These are phyloP conservation scores for Blepharisma japonicum DNA, from an alignment of 73 alveolate genomes.

Conservation along the genomic window DNA sequence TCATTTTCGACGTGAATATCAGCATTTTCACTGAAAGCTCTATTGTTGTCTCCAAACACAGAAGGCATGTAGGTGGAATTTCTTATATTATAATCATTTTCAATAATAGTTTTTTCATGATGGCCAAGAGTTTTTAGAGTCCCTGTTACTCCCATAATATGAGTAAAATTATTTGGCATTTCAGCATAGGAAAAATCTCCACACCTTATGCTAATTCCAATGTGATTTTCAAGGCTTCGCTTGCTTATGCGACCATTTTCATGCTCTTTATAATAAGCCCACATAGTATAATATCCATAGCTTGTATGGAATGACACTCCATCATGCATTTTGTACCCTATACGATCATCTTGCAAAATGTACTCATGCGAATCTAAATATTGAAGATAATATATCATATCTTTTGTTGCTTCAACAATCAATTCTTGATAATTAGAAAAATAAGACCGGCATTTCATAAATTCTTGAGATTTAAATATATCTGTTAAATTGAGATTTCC, in stretches of 20 bases:
- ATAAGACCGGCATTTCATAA: too few species aligned
- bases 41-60: conserved; percentile 45
- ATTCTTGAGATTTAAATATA: too few species aligned
- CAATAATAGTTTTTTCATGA: conserved; percentile 33
- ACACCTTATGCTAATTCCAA: conserved; percentile 31
- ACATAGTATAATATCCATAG: conserved; percentile 50
- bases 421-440: background rate
- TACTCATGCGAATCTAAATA: conserved; percentile 23
- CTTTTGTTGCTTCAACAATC: conserved; percentile 36
- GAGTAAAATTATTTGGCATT: conserved; percentile 26
- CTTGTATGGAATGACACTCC: conserved; percentile 38
- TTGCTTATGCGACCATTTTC: conserved; percentile 14
- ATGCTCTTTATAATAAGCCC: conserved; percentile 43
- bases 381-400: conserved; percentile 24
- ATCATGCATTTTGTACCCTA: conserved; percentile 51
- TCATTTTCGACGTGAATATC: conserved; percentile 17
- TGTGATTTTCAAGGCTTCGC: conserved; percentile 5
- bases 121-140: conserved; percentile 41
- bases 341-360: conserved; percentile 8
- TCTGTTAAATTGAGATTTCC: too few species aligned
- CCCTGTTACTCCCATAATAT: conserved; percentile 56
- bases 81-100: conserved; percentile 23
- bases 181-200: conserved; percentile 46
- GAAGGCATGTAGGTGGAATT: conserved; percentile 44
- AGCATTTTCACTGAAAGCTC: conserved; percentile 2